phyloP scores from a whole-genome alignment of 352 stramenopile genomes.

The Phytophthora pseudosyringae region DNA sequence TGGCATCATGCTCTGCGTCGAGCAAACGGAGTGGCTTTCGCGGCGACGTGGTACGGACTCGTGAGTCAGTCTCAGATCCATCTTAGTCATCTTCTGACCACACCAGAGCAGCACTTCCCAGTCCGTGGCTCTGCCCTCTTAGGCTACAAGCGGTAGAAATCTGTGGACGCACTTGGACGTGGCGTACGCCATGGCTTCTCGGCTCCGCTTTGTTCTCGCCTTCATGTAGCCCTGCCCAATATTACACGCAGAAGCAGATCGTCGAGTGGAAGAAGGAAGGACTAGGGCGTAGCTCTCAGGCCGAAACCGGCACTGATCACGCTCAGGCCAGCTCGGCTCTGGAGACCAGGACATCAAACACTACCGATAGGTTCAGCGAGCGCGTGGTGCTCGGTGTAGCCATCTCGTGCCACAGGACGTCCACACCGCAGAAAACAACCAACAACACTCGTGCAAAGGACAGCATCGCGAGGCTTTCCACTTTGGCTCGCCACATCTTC shows the following conservation, averaged over 20 bases:
- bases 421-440: slow-evolving; percentile 2
- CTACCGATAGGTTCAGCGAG: background rate
- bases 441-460: slow-evolving; percentile 6
- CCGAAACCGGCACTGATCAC: no score
- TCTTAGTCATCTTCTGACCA: slow-evolving; percentile 1
- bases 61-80: background rate
- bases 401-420: slow-evolving; percentile 2
- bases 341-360: no score
- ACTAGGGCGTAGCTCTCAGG: no score
- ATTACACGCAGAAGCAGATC: slow-evolving; percentile 1
- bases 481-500: slow-evolving; percentile 2
- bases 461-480: slow-evolving; percentile 9
- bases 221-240: background rate
- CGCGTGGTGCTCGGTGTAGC: slow-evolving; percentile 14
- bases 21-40: no score
- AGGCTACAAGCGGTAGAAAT: slow-evolving; percentile 7
- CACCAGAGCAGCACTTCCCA: background rate
- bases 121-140: background rate
- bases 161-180: background rate
- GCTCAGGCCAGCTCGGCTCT: no score
- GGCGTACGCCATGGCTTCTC: background rate
- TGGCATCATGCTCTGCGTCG: no score
- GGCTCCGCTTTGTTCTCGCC: slow-evolving; percentile 10
- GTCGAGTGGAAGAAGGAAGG: background rate
- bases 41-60: no score